These are phyloP conservation scores for Scleromitrula shiraiana DNA, from an alignment of 2,329 filamentous ascomycete species.

Conservation along the genomic window DNA sequence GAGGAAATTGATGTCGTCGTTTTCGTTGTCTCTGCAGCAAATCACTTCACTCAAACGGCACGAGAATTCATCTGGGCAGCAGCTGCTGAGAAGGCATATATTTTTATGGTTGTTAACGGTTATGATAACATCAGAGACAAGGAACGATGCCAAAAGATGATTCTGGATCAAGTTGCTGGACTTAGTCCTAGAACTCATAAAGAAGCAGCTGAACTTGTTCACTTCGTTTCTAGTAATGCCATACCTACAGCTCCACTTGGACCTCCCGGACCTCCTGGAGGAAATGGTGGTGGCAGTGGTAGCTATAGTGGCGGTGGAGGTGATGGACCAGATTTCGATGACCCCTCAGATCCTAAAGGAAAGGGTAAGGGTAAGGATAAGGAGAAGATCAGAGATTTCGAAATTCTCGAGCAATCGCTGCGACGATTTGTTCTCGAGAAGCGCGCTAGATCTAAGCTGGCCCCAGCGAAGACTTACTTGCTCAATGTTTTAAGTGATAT, in stretches of 20 bases:
- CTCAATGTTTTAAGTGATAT: constrained; percentile 89
- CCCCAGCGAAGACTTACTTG: constrained; percentile 90
- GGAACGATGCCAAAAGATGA: constrained; percentile 82
- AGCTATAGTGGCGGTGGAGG: constrained; percentile 48
- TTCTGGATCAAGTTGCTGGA: constrained; percentile 77
- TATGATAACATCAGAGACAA: constrained; percentile 93
- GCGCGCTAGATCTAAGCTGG: constrained; percentile 87
- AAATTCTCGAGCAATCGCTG: constrained; percentile 78
- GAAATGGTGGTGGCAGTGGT: constrained; percentile 45
- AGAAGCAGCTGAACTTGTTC: constrained; percentile 84
- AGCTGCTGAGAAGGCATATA: constrained; percentile 93
- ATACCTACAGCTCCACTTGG: constrained; percentile 61
- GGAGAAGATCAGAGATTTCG: constrained; percentile 84
- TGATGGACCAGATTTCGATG: constrained; percentile 34
- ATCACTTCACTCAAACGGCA: constrained; percentile 96
- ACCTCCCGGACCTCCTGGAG: constrained; percentile 37
- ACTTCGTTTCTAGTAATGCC: constrained; percentile 96
- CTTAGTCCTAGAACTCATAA: constrained; percentile 93
- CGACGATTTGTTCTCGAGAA: constrained; percentile 94
- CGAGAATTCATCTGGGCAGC: constrained; percentile 96
- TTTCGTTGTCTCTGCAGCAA: constrained; percentile 94
- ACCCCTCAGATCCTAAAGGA: constrained; percentile 44
- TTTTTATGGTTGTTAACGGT: constrained; percentile 98
- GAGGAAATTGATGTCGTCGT: constrained; percentile 99
- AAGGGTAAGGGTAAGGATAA: constrained; percentile 80